A percentile compares a stretch with the other conserved stretches of the same genome.
These are phyloP conservation scores for Ganoderma meredithae DNA, from an alignment of 1,284 basidiomycete species.

Conservation along the genomic window DNA sequence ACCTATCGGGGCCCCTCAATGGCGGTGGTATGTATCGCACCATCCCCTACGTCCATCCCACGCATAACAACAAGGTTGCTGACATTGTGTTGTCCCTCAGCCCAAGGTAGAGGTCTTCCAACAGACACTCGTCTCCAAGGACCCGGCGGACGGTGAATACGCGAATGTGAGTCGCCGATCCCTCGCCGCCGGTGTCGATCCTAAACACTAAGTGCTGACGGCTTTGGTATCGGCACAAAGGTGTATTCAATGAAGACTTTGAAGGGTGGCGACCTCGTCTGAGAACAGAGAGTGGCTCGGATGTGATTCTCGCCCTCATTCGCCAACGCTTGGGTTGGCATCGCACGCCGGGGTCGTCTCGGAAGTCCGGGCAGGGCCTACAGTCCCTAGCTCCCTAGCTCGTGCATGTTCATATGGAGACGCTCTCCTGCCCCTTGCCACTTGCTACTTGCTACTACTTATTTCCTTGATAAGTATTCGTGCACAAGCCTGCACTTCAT, in stretches of 20 bases:
- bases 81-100: background rate
- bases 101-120: constrained; percentile 4
- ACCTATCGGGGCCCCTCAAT: background rate
- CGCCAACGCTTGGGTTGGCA: too few relatives aligned
- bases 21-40: background rate
- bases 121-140: background rate
- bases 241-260: background rate
- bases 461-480: background rate
- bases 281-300: background rate
- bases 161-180: background rate
- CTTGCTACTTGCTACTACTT: too few relatives aligned
- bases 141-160: background rate
- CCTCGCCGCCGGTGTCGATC: background rate
- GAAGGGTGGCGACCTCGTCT: constrained; percentile 5
- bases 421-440: background rate
- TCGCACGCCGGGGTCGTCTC: background rate
- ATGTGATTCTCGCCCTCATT: too few relatives aligned
- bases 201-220: background rate
- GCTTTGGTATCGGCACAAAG: background rate
- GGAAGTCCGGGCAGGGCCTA: background rate
- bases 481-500: background rate
- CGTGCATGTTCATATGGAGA: background rate
- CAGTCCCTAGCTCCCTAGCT: too few relatives aligned
- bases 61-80: background rate
- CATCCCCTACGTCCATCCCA: background rate